Evolutionary conservation across 345 rosid species (phyloP), one percentile per base, ranked within the genome.

Genomic region (Iberis pinnata): DNA sequence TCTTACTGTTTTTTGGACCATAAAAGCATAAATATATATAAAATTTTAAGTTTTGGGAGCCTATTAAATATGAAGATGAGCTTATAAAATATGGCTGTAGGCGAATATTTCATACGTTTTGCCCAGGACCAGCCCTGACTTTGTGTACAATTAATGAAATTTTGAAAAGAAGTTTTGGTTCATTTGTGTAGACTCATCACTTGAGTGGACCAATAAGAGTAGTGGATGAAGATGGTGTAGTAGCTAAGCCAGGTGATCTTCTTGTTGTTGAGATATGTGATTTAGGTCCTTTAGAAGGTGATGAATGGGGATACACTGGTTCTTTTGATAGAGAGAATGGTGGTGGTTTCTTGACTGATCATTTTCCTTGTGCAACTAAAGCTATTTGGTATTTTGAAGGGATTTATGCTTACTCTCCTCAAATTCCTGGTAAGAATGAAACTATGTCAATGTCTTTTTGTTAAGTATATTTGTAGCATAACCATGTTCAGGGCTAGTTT

Each of bases 361-460:
- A 87, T 73, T 84, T 90, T 52, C 98, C 98, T 33, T 47, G 77
- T 55, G 89, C 98, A 2, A 75, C 87, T 43, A 90, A 87, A 75
- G 96, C 96, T 56, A 84, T 90, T 73, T 90, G 98, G 95, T 80
- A 84, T 56, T 84, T 84, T 36, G 88, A 90, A 77, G 96, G 98
- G 43, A 87, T 90, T 17, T 82, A 79, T 53, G 89, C 96, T 8
- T 76, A 79, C 59, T 90, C 98, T 60, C 96, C 93, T 45, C 93
- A 84, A 5, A 82, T 87, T 46, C 89, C 89, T 3, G 96, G 98
- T 84, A 52, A 58, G 56, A 3, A 29, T 9, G 10, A 4, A 7
- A 29, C 5, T 2, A 29, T 29, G 33, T 1, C 33, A 10, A 32
- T 32, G 37, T 10, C 37, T 9, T 2, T 9, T 32, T 32, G n/a